Conservation (phyloP, 495 filamentous ascomycete genomes). For the Podospora tetraspora region DNA sequence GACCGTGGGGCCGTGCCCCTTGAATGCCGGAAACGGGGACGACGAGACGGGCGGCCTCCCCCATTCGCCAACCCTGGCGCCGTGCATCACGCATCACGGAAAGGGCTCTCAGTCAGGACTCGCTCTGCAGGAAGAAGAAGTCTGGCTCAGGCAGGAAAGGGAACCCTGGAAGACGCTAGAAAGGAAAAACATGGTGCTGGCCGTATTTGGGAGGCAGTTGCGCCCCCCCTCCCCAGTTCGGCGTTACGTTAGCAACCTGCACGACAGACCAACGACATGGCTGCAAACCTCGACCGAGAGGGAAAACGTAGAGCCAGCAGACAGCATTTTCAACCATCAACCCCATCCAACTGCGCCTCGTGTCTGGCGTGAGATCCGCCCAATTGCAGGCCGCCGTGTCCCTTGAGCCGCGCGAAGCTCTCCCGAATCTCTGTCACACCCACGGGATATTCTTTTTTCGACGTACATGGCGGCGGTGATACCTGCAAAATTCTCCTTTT, state of each 20-base stretch:
- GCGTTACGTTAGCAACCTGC: neutral
- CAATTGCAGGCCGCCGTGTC: conserved; percentile 5
- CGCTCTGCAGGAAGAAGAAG: neutral
- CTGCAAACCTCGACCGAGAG: neutral
- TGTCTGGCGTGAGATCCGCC: conserved; percentile 2
- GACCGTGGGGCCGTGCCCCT: neutral
- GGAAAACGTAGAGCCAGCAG: neutral
- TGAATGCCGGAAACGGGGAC: conserved; percentile 5
- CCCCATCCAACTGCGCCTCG: conserved; percentile 15
- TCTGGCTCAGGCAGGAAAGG: neutral
- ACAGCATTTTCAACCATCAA: neutral
- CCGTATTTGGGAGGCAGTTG: conserved; percentile 7
- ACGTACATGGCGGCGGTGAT: neutral
- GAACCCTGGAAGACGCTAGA: neutral
- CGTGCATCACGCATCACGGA: neutral
- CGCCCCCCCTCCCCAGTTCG: neutral
- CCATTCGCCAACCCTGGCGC: conserved; percentile 2
- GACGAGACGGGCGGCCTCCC: conserved; percentile 17
- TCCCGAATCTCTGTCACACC: conserved; percentile 12
- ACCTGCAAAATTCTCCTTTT: neutral
- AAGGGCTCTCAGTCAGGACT: neutral
- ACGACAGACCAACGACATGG: neutral
- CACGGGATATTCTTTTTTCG: conserved; percentile 3
- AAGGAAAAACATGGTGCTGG: neutral
- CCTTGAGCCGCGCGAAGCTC: conserved; percentile 13